Evolutionary conservation across 2,329 filamentous ascomycete species (phyloP), one percentile per base, ranked within the genome.

Genomic region (Cercospora berteroae): DNA sequence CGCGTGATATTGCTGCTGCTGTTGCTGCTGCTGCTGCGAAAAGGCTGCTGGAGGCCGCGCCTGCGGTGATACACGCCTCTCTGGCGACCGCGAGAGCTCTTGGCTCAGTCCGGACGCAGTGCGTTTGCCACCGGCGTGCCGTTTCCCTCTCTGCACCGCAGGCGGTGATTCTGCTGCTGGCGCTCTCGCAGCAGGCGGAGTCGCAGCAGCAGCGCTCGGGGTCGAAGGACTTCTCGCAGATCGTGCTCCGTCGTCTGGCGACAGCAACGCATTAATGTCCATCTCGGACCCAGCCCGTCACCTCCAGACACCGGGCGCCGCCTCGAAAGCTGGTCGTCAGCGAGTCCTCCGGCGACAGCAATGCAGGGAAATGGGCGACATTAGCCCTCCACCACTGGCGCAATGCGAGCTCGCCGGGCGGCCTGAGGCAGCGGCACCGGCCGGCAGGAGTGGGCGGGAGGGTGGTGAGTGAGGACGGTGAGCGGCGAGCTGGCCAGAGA

Each of bases 191-290:
- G 27, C 50, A 16, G 52, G 25, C 36, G 44, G 12, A 33, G 64
- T 9, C 25, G 50, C 18, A 33, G 44, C 25, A 33, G 4, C 44
- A 16, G n/a, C 60, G n/a, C 27, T 33, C 16, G 60, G 25, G 12
- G 44, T 10, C 4, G 36, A 18, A 39, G 23, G 16, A 39, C 27
- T 33, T 10, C 25, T 8, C 27, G 39, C 60, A 16, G 23, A 20
- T 7, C 16, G 27, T 4, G 81, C 76, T 72, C 80, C 80, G 66
- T 83, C 81, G 69, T 81, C 80, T 44, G 82, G 82, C 74, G 81
- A 83, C 61, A 84, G 74, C 61, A 84, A 77, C 57, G 80, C 81
- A 73, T 82, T 82, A 79, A 84, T 84, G 72, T 84, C 80, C 82
- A 84, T 84, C 52, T 57, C 63, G 57, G 39, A n/a, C 56, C 31